Base-by-base conservation (phyloP, 441 rosid genomes). In the Erysimum pusillum region DNA sequence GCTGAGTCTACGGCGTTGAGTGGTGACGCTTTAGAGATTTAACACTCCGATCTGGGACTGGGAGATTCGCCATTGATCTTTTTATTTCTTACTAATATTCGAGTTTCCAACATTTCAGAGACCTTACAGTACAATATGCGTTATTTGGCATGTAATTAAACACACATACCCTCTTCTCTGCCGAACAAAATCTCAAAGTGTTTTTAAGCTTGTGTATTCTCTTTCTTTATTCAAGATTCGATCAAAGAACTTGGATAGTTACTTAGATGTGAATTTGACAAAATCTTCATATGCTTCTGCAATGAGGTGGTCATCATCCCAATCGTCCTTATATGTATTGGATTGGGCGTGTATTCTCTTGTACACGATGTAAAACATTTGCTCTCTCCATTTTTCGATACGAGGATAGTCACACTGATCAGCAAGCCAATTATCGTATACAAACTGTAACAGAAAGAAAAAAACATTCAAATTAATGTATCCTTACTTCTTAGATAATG, bases 1-100 rank as follows among this genome's bases (percentile, higher is more conserved):
- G 93, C 90, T 0, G 91, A 83, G 41, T 87, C 85, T 14, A 89
- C 89, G 31, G 94, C 87, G 67, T 60, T 83, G 7, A 93, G 52
- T 2, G 96, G 96, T 1, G 98, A 91, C 0, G 90, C 94, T 61
- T 89, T 93, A 17, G 96, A 87, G 51, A 91, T 80, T 5, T 91
- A 80, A 62, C 90, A 89, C 46, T 69, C 63, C 35, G 94, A 85
- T 67, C 77, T 80, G 25, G 85, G 76, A n/a, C n/a, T n/a, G n/a
- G n/a, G n/a, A n/a, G 79, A 78, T 12, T 77, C 52, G 73, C 41
- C 71, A 9, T 51, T 76, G 90, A 91, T 86, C 83, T 85, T 84
- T 48, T 84, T 87, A 74, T 85, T 89, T 22, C 25, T 22, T 22
- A 22, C 25, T 22, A 22, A 1, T 22, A 22, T 22, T 34, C 3